Evolutionary conservation across 805 yeast genomes (phyloP).

Genomic region (Saccharomycopsis fermentans): DNA sequence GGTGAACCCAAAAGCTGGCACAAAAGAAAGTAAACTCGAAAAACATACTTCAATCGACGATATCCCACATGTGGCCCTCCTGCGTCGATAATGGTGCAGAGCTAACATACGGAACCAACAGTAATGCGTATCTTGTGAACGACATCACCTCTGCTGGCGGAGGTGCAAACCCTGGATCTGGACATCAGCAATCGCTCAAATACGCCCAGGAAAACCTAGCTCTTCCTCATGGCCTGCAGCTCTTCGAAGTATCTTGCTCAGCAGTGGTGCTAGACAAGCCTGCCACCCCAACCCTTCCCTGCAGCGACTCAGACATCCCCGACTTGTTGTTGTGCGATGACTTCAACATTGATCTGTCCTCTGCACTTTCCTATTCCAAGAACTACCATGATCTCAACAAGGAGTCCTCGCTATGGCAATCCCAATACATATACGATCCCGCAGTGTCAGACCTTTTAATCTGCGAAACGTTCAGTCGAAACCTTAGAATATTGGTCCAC

Average conservation of each 20-base stretch:
- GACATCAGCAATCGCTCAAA: not conserved
- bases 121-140: not conserved
- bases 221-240: not conserved
- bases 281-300: not conserved
- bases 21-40: not conserved
- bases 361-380: not conserved
- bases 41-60: not conserved
- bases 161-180: not conserved
- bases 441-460: not conserved
- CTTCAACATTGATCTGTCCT: not conserved
- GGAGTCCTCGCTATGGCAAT: not conserved
- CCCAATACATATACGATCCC: conserved; percentile 5
- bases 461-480: not conserved
- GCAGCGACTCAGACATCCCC: not conserved
- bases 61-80: conserved; percentile 14
- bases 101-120: conserved; percentile 12
- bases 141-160: conserved; percentile 1
- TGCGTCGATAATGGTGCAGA: not conserved
- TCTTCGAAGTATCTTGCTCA: conserved; percentile 1
- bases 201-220: not conserved
- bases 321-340: not conserved
- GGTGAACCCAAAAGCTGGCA: not conserved
- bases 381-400: not conserved
- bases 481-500: not conserved
- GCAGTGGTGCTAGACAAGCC: not conserved